Base-by-base conservation (phyloP, 306 rosid genomes). In the Calophaca sinica region DNA sequence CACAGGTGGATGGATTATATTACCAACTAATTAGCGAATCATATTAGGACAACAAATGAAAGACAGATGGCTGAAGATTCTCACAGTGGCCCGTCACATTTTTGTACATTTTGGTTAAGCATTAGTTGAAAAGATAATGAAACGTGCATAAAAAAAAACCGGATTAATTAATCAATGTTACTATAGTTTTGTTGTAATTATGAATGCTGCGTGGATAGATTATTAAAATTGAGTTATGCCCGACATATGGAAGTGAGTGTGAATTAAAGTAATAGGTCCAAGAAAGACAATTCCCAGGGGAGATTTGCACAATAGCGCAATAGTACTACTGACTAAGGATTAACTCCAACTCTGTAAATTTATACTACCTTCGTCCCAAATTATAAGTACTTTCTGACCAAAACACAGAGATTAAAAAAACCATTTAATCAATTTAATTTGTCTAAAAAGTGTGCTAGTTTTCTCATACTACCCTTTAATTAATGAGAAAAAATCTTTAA, bases 231-330 rank as follows among this genome's bases (percentile, higher is more conserved):
- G 67, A 67, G 74, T 77, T 66, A 58, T 20, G 26, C 65, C 85
- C 79, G 81, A 70, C 81, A 86, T 72, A 60, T 84, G 86, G 87
- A 84, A 84, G 80, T 87, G 83, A 79, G 78, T 72, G 78, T 50
- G 66, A 48, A 67, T 63, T 80, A 83, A 76, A 73, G 57, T 76
- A 81, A 60, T 42, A 13, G 12, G 8, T 62, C 33, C 42, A 68
- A 65, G 39, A 26, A 32, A 38, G 84, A 82, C 79, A 77, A 42
- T 13, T 20, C 1, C n/a, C 5, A 36, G 39, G 50, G 74, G 81
- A 77, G 85, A 66, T 83, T 78, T 65, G 70, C 51, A 15, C 50
- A 55, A 61, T 15, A 50, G 57, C 26, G n/a, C n/a, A n/a, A n/a
- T n/a, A n/a, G n/a, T n/a, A n/a, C n/a, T n/a, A n/a, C n/a, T n/a